Conservation (phyloP, 192 early-diverging fungal species). For the Backusella psychrophila region DNA sequence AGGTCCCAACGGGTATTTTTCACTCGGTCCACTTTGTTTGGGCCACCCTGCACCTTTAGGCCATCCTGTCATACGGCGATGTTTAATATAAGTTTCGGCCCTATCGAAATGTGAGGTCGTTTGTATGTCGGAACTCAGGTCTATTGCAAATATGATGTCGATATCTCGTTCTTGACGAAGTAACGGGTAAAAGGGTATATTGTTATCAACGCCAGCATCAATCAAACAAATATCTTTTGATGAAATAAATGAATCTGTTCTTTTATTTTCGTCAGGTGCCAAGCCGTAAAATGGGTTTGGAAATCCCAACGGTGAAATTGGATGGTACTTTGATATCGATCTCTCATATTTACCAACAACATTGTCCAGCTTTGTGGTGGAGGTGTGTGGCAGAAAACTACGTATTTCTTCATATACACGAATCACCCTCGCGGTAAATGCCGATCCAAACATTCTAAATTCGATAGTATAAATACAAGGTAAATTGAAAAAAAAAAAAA, state of each 20-base stretch:
- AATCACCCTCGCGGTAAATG: slow-evolving; percentile 51
- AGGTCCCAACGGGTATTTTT: slow-evolving; percentile 7
- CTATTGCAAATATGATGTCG: slow-evolving; percentile 72
- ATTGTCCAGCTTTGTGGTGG: slow-evolving; percentile 36
- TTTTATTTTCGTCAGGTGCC: slow-evolving; percentile 11
- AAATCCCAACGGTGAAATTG: slow-evolving; percentile 64
- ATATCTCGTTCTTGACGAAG: slow-evolving; percentile 62
- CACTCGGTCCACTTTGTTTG: background rate
- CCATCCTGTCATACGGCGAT: slow-evolving; percentile 54
- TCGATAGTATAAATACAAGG: background rate
- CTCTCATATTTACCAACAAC: slow-evolving; percentile 48
- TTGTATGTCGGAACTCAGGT: slow-evolving; percentile 71
- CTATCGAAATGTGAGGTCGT: slow-evolving; percentile 65
- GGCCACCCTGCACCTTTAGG: slow-evolving; percentile 41
- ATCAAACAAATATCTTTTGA: slow-evolving; percentile 54
- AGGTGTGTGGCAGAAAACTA: slow-evolving; percentile 33
- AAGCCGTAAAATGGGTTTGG: slow-evolving; percentile 64
- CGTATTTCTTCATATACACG: slow-evolving; percentile 49
- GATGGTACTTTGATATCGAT: slow-evolving; percentile 51
- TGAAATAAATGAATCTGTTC: slow-evolving; percentile 25
- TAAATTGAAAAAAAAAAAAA: background rate
- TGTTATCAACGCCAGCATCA: slow-evolving; percentile 82
- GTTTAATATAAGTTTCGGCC: slow-evolving; percentile 58
- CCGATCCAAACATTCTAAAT: slow-evolving; percentile 43
- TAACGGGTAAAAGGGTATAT: slow-evolving; percentile 75